Base-by-base conservation (phyloP, 352 stramenopile species). In the Phytophthora melonis region DNA sequence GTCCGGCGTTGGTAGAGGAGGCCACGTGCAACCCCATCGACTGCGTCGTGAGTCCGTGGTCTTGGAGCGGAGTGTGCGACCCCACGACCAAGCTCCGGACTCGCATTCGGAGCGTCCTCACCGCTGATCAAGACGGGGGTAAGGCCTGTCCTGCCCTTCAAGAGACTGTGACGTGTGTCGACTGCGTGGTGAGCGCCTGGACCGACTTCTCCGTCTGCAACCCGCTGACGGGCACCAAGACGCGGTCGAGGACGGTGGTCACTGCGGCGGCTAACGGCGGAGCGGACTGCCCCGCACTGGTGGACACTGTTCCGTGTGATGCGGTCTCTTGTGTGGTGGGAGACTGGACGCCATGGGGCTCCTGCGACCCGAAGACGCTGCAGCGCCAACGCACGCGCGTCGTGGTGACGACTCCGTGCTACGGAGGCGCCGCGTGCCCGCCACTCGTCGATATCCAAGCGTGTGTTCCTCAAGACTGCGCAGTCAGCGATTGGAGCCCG, bases 101-200 rank as follows among this genome's bases (percentile, higher is more conserved):
- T 32, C 79, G 82, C 0, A 66, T 66, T 0, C 63, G 84, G 9
- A 78, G 23, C 1, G 21, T 88, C 11, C 16, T 84, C 55, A 85
- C 71, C 4, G 59, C 64, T 4, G 55, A 79, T 3, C 70, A 81
- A 61, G 78, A 88, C 61, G 85, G 80, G 5, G 85, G 85, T 0
- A 55, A 53, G 10, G 60, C 32, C 9, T 92, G 85, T 45, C 81
- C 83, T 9, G 16, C 52, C 5, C 74, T 91, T 4, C 72, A 70
- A 11, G 82, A 87, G 27, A 77, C 76, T 0, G 72, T 84, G 13
- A 43, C 68, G 16, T 93, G 86, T 58, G 25, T 57, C 6, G 68
- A 70, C 63, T 92, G 84, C 14, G 68, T 77, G 1, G 80, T 91
- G 10, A 81, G 78, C 25, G 58, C 63, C 1, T 93, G 82, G 82